phyloP scores from a whole-genome alignment of 352 stramenopile genomes.

The Globisporangium yorkense region DNA sequence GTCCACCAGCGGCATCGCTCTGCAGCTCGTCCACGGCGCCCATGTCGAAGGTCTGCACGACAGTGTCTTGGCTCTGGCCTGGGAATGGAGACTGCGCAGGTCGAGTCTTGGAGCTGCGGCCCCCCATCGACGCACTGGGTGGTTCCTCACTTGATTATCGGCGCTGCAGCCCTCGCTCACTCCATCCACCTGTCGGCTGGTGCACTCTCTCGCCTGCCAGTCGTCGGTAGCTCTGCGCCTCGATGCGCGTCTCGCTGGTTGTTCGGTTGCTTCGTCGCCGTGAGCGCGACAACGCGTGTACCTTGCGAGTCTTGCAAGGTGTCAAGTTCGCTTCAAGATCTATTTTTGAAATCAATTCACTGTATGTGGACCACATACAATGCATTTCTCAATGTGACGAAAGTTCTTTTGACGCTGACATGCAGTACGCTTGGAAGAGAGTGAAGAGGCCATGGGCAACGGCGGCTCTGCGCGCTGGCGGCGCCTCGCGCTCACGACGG shows the following conservation, averaged over 20 bases:
- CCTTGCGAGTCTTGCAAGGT: too few relatives aligned
- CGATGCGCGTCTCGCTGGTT: too few relatives aligned
- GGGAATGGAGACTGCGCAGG: constrained; percentile 5
- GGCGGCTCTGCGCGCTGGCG: not conserved
- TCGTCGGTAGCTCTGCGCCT: too few relatives aligned
- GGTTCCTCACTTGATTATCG: constrained; percentile 3
- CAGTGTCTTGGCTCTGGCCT: constrained; percentile 15
- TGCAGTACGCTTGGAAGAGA: not conserved
- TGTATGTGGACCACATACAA: too few relatives aligned
- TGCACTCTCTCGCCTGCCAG: not conserved
- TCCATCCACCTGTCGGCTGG: constrained; percentile 2
- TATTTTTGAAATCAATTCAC: too few relatives aligned
- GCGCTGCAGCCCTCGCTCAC: not conserved
- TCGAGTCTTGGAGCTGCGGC: constrained; percentile 49
- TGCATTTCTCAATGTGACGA: too few relatives aligned
- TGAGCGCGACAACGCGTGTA: too few relatives aligned
- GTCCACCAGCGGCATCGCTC: not conserved
- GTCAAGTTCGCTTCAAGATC: too few relatives aligned
- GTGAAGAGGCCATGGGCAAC: not conserved
- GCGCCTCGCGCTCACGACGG: constrained; percentile 16
- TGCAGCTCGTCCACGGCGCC: constrained; percentile 34
- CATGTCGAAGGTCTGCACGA: constrained; percentile 23
- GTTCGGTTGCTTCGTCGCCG: too few relatives aligned
- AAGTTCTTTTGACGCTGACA: too few relatives aligned
- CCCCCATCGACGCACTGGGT: constrained; percentile 29